phyloP scores from a whole-genome alignment of 148 eudicot genomes.

The Rheum nobile region DNA sequence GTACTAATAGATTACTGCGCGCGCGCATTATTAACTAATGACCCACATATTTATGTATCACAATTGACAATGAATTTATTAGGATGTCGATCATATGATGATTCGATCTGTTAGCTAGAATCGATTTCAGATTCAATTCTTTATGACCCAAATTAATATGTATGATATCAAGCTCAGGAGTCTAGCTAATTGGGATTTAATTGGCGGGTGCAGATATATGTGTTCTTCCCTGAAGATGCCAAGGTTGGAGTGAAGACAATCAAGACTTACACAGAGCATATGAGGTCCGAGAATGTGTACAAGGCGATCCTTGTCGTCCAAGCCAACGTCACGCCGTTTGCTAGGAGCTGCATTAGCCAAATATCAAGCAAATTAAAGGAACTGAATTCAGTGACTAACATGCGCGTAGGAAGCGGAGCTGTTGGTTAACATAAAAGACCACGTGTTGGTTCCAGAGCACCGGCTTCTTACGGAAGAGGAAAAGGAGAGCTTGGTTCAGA shows the following conservation, averaged over 20 bases:
- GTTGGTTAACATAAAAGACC: conserved; percentile 72
- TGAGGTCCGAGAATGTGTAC: conserved; percentile 70
- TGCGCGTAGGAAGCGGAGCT: conserved; percentile 63
- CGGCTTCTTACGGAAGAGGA: conserved; percentile 66
- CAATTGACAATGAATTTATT: too few relatives aligned
- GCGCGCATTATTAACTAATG: too few relatives aligned
- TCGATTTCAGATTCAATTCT: too few relatives aligned
- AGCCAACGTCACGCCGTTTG: conserved; percentile 73
- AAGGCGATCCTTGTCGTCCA: conserved; percentile 77
- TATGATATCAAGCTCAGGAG: too few relatives aligned
- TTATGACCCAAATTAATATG: too few relatives aligned
- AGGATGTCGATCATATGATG: too few relatives aligned
- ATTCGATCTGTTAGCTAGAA: too few relatives aligned
- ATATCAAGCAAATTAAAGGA: conserved; percentile 57
- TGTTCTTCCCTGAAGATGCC: conserved; percentile 69
- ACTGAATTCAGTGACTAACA: conserved; percentile 73
- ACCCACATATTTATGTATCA: too few relatives aligned
- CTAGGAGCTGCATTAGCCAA: conserved; percentile 61
- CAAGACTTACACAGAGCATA: conserved; percentile 60
- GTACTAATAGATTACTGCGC: too few relatives aligned
- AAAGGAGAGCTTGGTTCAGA: conserved; percentile 70
- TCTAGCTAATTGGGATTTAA: too few relatives aligned
- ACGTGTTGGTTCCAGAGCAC: conserved; percentile 86
- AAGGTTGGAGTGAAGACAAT: conserved; percentile 92
- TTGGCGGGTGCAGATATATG: conserved; percentile 72